Evolutionary conservation across 257 asterid species (phyloP), one percentile per base, ranked within the genome.

Genomic region (Lycium ferocissimum): DNA sequence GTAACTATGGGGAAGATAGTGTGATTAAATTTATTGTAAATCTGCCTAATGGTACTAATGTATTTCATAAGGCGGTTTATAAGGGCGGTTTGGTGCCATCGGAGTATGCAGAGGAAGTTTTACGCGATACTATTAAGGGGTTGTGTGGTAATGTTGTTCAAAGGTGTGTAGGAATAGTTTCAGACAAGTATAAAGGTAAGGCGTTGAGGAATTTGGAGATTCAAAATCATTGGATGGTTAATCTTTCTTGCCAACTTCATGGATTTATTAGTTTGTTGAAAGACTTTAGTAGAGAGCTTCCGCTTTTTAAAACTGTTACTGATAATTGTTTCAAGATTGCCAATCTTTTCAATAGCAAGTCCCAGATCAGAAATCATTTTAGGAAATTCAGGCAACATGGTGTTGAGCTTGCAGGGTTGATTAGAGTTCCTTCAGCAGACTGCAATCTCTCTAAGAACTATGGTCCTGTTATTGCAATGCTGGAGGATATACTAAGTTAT

Each of bases 191-290:
- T 61, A 95, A 95, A 86, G 85, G 92, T 22, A 93, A 91, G 83
- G 97, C 95, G 69, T 83, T 95, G 92, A 86, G 89, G 88, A 92
- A 89, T 89, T 88, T 95, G 85, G 98, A 95, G 83, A 63, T 87
- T 80, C 92, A 89, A 83, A 87, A 92, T 87, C 92, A 87, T 70
- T 95, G 98, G 98, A 95, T 95, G 98, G 92, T 95, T 6, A 95
- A 94, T 86, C 82, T 95, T 84, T 88, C 94, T 61, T 95, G 98
- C 83, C 96, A 90, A 89, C 86, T 91, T 87, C 95, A 93, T 81
- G 97, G 93, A 70, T 87, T 95, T 83, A 65, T 87, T 83, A 92
- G 97, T 88, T 89, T 95, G 86, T 84, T 94, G 80, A 93, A 95
- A 89, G 97, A 94, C 89, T 94, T 95, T 59, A 85, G 84, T 61